Base-by-base conservation (phyloP, 2,329 filamentous ascomycete genomes). In the Ophiostoma montium region DNA sequence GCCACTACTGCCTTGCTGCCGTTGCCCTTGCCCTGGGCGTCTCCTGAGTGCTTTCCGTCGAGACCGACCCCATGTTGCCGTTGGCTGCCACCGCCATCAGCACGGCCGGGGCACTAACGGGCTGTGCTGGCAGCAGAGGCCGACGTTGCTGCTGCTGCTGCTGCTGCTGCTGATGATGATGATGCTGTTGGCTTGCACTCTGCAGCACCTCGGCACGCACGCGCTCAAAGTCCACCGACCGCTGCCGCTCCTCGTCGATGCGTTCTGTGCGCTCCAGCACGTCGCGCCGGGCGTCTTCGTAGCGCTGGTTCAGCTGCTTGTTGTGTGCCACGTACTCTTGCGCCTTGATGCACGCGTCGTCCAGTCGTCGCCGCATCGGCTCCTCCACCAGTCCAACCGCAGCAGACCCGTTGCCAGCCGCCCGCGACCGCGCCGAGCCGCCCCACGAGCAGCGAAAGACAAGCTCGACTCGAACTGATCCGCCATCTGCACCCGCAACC, bases 391-490 rank as follows among this genome's bases (percentile, higher is more conserved):
- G 49, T 47, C 63, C 55, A 7, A 65, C 57, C 1, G 43, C 23
- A 27, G n/a, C n/a, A n/a, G n/a, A n/a, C 23, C 10, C 36, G 27
- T n/a, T n/a, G 23, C 18, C 23, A 42, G 35, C 44, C 32, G 55
- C 55, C 11, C 73, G 67, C 2, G 63, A 55, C 41, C 57, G 59
- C 5, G 72, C 67, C 5, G 77, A 78, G 13, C 70, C 74, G 47
- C 75, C 75, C 70, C 75, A 79, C 48, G 63, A 67, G 61, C 75
- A 79, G 36, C 66, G 67, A 56, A 80, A 78, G 10, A 61, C 58
- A 10, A 79, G 62, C 50, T 67, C 70, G 4, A 67, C 42, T 5
- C 42, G 64, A n/a, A n/a, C n/a, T n/a, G n/a, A n/a, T n/a, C n/a
- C n/a, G n/a, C n/a, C n/a, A n/a, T n/a, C n/a, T n/a, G n/a, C n/a